Percentiles rank a stretch among this genome's conserved stretches.
Conservation (phyloP, 306 rosid genomes). For the Parietaria judaica region DNA sequence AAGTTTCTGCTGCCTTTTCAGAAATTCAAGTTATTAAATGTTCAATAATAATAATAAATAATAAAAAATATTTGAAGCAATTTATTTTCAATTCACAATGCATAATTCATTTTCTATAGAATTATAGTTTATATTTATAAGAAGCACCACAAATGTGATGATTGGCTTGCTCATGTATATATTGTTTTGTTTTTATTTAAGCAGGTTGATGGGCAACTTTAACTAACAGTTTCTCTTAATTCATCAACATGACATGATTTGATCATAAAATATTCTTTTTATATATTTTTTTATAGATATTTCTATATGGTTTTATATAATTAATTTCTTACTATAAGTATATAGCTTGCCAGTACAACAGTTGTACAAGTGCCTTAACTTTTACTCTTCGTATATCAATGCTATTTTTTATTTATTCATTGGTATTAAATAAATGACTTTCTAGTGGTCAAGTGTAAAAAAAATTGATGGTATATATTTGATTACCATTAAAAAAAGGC, state of each 20-base stretch:
- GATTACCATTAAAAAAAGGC: neutral
- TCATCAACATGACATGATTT: conserved; percentile 21
- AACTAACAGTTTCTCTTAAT: conserved; percentile 17
- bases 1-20: too few species aligned
- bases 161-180: neutral
- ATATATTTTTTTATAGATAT: neutral
- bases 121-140: neutral
- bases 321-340: too few species aligned
- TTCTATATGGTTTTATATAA: too few species aligned
- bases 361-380: too few species aligned
- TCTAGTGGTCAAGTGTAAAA: too few species aligned
- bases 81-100: neutral
- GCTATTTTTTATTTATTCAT: too few species aligned
- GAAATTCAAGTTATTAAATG: too few species aligned
- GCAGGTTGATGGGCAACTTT: conserved; percentile 28
- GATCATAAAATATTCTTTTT: neutral
- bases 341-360: too few species aligned
- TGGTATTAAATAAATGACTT: too few species aligned
- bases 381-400: too few species aligned
- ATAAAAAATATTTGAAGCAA: neutral
- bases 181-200: conserved; percentile 6
- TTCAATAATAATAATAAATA: too few species aligned
- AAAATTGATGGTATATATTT: neutral
- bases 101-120: neutral
- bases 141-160: neutral